Conservation (phyloP, 306 rosid species). For the Prosopis cineraria region DNA sequence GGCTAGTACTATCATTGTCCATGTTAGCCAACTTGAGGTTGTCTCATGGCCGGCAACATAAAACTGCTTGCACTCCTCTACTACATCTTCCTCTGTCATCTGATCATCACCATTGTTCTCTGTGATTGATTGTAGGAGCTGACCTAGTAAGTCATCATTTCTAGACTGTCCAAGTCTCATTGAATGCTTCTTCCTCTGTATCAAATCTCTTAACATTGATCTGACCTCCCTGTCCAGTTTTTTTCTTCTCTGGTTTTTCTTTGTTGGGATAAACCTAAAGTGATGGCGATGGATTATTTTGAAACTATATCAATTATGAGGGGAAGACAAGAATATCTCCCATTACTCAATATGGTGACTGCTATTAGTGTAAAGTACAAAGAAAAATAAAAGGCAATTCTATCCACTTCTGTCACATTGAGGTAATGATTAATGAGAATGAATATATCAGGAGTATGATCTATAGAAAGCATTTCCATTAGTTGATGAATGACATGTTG, state of each 20-base stretch:
- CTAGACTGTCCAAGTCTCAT: constrained; percentile 33
- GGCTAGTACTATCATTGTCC: constrained; percentile 54
- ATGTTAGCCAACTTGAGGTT: constrained; percentile 48
- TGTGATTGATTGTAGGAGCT: constrained; percentile 43
- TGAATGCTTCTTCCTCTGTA: constrained; percentile 38
- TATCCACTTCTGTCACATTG: no score
- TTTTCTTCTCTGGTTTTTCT: constrained; percentile 49
- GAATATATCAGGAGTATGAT: no score
- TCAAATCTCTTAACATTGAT: constrained; percentile 39
- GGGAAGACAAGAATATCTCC: neutral
- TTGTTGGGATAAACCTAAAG: constrained; percentile 51
- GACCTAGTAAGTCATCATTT: constrained; percentile 47
- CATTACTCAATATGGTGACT: neutral
- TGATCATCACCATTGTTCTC: constrained; percentile 29
- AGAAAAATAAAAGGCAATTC: no score
- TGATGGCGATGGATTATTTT: neutral
- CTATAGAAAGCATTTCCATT: no score
- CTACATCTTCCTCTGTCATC: constrained; percentile 51
- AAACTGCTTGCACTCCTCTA: constrained; percentile 59
- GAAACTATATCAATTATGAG: neutral
- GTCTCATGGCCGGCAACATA: constrained; percentile 63
- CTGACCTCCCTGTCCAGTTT: constrained; percentile 46
- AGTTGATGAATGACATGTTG: no score
- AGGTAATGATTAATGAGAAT: no score
- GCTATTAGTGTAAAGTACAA: no score